These are phyloP conservation scores for Venturia oleaginea DNA, from an alignment of 2,329 filamentous ascomycete species.

Conservation along the genomic window DNA sequence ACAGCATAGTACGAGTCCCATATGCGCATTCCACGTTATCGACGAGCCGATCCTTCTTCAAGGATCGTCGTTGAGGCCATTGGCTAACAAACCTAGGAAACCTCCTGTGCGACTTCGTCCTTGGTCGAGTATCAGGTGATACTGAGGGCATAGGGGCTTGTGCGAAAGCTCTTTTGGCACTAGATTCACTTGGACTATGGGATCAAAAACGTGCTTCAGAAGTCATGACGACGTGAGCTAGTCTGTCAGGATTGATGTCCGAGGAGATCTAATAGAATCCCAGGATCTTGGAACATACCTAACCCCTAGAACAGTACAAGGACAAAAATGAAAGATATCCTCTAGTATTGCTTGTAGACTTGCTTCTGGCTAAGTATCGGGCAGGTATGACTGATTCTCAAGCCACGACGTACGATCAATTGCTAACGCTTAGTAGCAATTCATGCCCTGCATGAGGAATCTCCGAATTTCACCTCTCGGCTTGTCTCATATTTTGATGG, in stretches of 20 bases:
- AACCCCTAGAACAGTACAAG: slow-evolving; percentile 52
- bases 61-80: not conserved
- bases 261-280: slow-evolving; percentile 17
- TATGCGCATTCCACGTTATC: not conserved
- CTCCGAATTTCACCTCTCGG: slow-evolving; percentile 47
- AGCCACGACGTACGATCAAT: not conserved
- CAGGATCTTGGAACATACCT: slow-evolving; percentile 39
- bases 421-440: slow-evolving; percentile 32
- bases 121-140: slow-evolving; percentile 53
- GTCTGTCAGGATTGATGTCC: not conserved
- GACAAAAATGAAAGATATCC: slow-evolving; percentile 52
- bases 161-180: slow-evolving; percentile 47
- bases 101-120: slow-evolving; percentile 53
- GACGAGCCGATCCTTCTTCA: not conserved
- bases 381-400: slow-evolving; percentile 31
- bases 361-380: slow-evolving; percentile 53
- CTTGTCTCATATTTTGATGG: slow-evolving; percentile 58
- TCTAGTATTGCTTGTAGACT: slow-evolving; percentile 52
- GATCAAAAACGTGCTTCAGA: slow-evolving; percentile 46
- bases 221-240: slow-evolving; percentile 42
- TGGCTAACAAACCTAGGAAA: slow-evolving; percentile 31
- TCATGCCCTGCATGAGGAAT: slow-evolving; percentile 43
- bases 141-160: slow-evolving; percentile 46
- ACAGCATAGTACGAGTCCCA: slow-evolving; percentile 42
- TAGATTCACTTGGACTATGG: slow-evolving; percentile 53